phyloP scores from a whole-genome alignment of 805 yeast genomes.

The Suhomyces tanzawaensis region DNA sequence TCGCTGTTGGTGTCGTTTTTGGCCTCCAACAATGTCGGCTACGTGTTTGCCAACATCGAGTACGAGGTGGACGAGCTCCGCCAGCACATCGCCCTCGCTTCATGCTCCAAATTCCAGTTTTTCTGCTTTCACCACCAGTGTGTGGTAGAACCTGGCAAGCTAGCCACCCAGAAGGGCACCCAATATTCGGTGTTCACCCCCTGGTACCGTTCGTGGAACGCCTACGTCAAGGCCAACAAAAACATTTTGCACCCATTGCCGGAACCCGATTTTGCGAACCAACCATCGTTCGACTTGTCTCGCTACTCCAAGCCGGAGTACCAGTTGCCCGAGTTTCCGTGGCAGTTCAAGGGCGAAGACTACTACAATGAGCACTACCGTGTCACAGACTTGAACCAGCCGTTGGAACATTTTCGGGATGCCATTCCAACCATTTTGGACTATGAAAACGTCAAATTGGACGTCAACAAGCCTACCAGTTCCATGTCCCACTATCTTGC shows the following conservation, averaged over 20 bases:
- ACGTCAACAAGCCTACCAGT: constrained; percentile 33
- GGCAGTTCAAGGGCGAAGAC: constrained; percentile 7
- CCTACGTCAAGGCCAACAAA: constrained; percentile 19
- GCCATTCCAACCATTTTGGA: constrained; percentile 10
- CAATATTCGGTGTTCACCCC: constrained; percentile 45
- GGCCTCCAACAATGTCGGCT: constrained; percentile 19
- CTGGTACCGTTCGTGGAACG: constrained; percentile 40
- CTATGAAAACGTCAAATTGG: constrained; percentile 31
- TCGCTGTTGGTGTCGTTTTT: constrained; percentile 22
- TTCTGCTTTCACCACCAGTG: constrained; percentile 38
- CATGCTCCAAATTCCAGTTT: constrained; percentile 16
- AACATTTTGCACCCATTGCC: constrained; percentile 1
- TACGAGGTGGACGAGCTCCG: constrained; percentile 47
- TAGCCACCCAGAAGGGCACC: constrained; percentile 35
- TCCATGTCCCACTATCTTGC: constrained; percentile 45
- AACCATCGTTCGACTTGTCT: not conserved
- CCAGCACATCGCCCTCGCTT: constrained; percentile 20
- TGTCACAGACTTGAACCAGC: constrained; percentile 36
- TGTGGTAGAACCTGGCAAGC: constrained; percentile 38
- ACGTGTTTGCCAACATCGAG: constrained; percentile 37
- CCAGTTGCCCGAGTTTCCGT: constrained; percentile 5
- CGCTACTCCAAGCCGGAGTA: not conserved
- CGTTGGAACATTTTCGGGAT: constrained; percentile 18
- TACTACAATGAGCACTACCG: constrained; percentile 21
- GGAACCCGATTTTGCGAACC: not conserved